Evolutionary conservation across 305 asterid species (phyloP), one percentile per base, ranked within the genome.

Genomic region (Fraxinus baroniana): DNA sequence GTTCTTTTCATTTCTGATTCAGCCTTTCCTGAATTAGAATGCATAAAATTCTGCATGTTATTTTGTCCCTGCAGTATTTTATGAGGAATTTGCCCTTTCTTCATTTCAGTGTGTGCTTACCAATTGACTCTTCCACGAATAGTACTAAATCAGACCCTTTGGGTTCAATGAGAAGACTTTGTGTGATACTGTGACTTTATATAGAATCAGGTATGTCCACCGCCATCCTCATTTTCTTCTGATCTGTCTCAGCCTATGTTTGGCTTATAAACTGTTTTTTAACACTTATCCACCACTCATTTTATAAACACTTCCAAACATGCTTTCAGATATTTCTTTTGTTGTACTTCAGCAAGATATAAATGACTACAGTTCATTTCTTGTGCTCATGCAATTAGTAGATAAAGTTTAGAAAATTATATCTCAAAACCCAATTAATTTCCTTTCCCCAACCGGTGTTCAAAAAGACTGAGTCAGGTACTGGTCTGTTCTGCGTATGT

Each of bases 191-290:
- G 62, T 52, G 64, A 60, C 73, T 80, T 30, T 36, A 78, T 55
- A 52, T 74, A 80, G 60, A 64, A 70, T 76, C 79, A 17, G 84
- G 83, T 74, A 22, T 82, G 80, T 78, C 70, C 77, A 79, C 44
- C 41, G 70, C 84, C 15, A 78, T 52, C 84, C 79, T 64, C 41
- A 24, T 28, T 70, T 52, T 80, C 55, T 76, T 35, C 81, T 74
- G 52, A 18, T 49, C 64, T 32, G 30, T 76, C n/a, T 82, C 75
- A 52, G 64, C 22, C 64, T 52, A 52, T 17, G 64, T 17, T 52
- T 52, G 64, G 64, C 64, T n/a, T 52, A 5, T 17, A 52, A 52
- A 17, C 24, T 52, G 64, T 52, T 17, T 52, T n/a, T 17, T 17
- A 52, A 52, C 64, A 5, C 22, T 52, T 52, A 17, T 52, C 62